A percentile compares a stretch with the other conserved stretches of the same genome.
Conservation (phyloP, 495 filamentous ascomycete genomes). For the Penicillium maclennaniae region DNA sequence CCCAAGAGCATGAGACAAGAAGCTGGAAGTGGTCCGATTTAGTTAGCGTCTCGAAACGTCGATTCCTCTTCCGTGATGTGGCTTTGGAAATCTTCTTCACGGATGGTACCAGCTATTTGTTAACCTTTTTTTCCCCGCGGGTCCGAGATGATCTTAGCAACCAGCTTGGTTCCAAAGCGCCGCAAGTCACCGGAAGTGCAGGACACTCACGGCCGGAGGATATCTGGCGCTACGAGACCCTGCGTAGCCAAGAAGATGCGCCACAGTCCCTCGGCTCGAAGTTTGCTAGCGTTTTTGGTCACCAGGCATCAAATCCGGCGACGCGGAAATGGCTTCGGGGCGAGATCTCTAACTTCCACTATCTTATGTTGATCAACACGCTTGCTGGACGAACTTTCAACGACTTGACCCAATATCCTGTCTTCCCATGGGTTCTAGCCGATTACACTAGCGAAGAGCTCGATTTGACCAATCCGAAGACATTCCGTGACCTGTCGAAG, state of each 20-base stretch:
- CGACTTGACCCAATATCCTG: slow-evolving; percentile 95
- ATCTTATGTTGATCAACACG: slow-evolving; percentile 96
- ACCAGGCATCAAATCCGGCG: slow-evolving; percentile 65
- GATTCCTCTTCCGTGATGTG: slow-evolving; percentile 93
- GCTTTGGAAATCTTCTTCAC: slow-evolving; percentile 95
- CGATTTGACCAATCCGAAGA: slow-evolving; percentile 75
- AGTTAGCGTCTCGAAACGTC: slow-evolving; percentile 92
- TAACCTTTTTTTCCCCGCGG: slow-evolving; percentile 70
- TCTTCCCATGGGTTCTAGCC: slow-evolving; percentile 95
- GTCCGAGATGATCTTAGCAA: slow-evolving; percentile 75
- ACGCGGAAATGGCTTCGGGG: slow-evolving; percentile 90
- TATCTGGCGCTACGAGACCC: slow-evolving; percentile 80
- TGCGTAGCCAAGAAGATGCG: slow-evolving; percentile 75
- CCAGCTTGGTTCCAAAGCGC: slow-evolving; percentile 70
- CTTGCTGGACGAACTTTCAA: slow-evolving; percentile 97
- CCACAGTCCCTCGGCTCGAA: slow-evolving; percentile 83
- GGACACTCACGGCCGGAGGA: slow-evolving; percentile 59
- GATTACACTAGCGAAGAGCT: slow-evolving; percentile 97
- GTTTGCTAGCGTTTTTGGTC: slow-evolving; percentile 92
- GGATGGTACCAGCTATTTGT: slow-evolving; percentile 89
- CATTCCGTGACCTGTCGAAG: slow-evolving; percentile 87
- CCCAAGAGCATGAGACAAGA: slow-evolving; percentile 71
- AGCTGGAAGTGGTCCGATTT: slow-evolving; percentile 94
- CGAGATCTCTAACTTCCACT: slow-evolving; percentile 97
- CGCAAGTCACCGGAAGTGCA: slow-evolving; percentile 61